Conservation (phyloP, 352 stramenopile genomes). For the Vaucheria bursata region DNA sequence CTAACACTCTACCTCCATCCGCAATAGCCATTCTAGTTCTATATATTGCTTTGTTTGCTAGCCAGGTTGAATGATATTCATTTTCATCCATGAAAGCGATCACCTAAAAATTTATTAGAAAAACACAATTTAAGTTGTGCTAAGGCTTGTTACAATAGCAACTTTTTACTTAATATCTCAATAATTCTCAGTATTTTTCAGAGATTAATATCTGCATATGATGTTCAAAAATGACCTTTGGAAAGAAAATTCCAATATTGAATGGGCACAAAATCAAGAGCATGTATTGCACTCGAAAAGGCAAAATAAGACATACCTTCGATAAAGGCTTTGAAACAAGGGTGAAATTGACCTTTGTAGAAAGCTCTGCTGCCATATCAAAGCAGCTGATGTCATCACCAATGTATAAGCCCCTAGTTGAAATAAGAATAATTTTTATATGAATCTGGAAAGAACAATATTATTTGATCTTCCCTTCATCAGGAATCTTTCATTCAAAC, state of each 20-base stretch:
- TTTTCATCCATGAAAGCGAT: slow-evolving; percentile 89
- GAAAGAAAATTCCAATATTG: too few species aligned
- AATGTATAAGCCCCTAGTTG: slow-evolving; percentile 74
- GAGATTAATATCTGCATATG: too few species aligned
- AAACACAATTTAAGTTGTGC: too few species aligned
- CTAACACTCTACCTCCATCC: slow-evolving; percentile 57
- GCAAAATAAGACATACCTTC: slow-evolving; percentile 58
- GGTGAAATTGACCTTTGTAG: slow-evolving; percentile 89
- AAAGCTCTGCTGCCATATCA: slow-evolving; percentile 80
- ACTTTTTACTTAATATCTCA: too few species aligned
- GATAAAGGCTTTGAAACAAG: slow-evolving; percentile 75
- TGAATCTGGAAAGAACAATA: too few species aligned
- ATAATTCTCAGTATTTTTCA: too few species aligned
- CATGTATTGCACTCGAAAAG: neutral
- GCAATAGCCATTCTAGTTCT: slow-evolving; percentile 91
- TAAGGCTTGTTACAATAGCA: too few species aligned
- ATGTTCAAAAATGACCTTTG: too few species aligned
- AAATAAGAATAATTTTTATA: too few species aligned
- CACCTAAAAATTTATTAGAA: slow-evolving; percentile 50
- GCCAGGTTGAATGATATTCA: slow-evolving; percentile 95
- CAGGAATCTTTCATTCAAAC: too few species aligned
- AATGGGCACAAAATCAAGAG: neutral
- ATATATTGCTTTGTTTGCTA: slow-evolving; percentile 97
- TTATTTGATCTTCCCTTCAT: too few species aligned
- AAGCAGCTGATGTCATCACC: slow-evolving; percentile 92